These are phyloP conservation scores for Histomonas meleagridis DNA, from an alignment of 208 protist genomes.

Conservation along the genomic window DNA sequence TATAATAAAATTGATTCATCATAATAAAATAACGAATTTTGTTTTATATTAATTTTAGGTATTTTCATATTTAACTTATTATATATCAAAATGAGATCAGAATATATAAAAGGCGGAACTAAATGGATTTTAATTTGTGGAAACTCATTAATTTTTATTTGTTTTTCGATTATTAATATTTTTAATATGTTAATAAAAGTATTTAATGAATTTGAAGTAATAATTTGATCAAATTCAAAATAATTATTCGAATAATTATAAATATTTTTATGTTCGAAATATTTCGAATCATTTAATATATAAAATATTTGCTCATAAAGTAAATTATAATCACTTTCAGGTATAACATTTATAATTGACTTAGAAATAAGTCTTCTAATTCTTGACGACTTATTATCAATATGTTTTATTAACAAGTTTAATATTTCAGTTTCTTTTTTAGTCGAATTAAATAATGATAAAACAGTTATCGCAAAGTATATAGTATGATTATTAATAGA, in stretches of 20 bases:
- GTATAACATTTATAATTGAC: not conserved
- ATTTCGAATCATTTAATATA: too few relatives aligned
- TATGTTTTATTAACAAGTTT: not conserved
- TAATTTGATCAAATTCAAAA: too few relatives aligned
- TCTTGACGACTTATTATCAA: not conserved
- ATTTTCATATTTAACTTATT: too few relatives aligned
- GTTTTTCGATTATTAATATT: too few relatives aligned
- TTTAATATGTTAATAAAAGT: too few relatives aligned
- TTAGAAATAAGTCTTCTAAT: not conserved
- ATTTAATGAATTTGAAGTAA: too few relatives aligned
- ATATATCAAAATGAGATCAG: not conserved
- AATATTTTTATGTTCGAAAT: too few relatives aligned
- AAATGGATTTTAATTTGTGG: not conserved
- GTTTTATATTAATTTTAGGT: too few relatives aligned
- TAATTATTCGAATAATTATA: too few relatives aligned
- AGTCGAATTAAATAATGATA: not conserved
- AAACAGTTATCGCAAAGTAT: not conserved
- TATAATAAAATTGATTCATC: too few relatives aligned
- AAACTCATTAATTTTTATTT: too few relatives aligned
- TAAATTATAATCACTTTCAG: not conserved
- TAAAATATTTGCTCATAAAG: not conserved
- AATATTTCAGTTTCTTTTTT: not conserved
- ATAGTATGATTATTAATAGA: not conserved
- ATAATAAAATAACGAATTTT: too few relatives aligned
- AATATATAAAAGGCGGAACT: slow-evolving; percentile 5